Evolutionary conservation across 345 rosid genomes (phyloP), one percentile per base, ranked within the genome.

Genomic region (Brassica cretica): DNA sequence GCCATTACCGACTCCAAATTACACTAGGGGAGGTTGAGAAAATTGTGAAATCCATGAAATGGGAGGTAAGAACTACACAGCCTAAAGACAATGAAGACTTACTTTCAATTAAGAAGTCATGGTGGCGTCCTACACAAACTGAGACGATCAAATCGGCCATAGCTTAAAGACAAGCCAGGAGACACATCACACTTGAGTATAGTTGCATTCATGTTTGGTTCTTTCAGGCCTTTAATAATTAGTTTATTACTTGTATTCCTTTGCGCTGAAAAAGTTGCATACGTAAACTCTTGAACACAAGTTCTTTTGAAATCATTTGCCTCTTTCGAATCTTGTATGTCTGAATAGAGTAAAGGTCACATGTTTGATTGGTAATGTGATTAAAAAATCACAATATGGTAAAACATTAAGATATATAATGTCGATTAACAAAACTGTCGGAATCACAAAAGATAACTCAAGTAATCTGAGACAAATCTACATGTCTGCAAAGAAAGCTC

Each of bases 41-140:
- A 65, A 75, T 91, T 76, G 89, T 83, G 9, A 87, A 88, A 70
- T 91, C 98, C 24, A 71, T 91, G 79, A 81, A 85, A 5, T 93
- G 97, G 95, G 81, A 87, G 39, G 77, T 93, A 74, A 80, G 82
- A 71, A 70, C 79, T 85, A 78, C 83, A 30, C 85, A 84, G 83
- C 73, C 92, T 0, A 84, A 86, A 76, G 91, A 83, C 62, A 81
- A 73, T 0, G 90, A 83, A 63, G 88, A 91, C 5, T 44, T 93
- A 82, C 84, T 91, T 62, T 88, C 85, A 6, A 77, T 85, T 79
- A 81, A 84, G 73, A 93, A 93, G 83, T 85, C 88, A 76, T 76
- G 66, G 76, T 91, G 97, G 98, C 95, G 93, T 70, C 97, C 98
- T 19, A 74, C 78, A 5, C 88, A 86, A 49, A 60, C 83, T 2